Conservation (phyloP, 768 basidiomycete genomes). For the Mycena albidolilacea region DNA sequence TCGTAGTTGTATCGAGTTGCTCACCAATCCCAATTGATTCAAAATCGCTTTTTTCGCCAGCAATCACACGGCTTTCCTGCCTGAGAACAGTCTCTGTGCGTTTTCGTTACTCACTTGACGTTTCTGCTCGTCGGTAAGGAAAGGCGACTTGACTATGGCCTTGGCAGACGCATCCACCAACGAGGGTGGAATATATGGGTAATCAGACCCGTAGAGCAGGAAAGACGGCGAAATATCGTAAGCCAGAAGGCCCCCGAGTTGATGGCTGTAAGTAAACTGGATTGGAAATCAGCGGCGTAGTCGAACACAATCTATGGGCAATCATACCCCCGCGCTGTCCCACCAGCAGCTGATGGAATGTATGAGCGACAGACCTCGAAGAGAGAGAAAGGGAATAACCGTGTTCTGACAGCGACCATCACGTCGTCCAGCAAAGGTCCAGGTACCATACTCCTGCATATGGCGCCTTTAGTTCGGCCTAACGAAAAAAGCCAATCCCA, state of each 20-base stretch:
- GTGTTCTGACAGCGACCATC: slow-evolving; percentile 30
- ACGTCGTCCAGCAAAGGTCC: slow-evolving; percentile 17
- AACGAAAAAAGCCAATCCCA: neutral
- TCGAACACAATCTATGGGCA: neutral
- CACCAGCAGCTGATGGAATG: slow-evolving; percentile 29
- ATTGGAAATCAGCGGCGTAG: neutral
- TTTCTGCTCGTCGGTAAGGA: slow-evolving; percentile 25
- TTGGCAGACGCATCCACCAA: slow-evolving; percentile 23
- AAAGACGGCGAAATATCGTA: slow-evolving; percentile 28
- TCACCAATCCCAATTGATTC: neutral
- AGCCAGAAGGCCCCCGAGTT: slow-evolving; percentile 29
- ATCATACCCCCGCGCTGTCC: slow-evolving; percentile 33
- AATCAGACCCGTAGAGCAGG: slow-evolving; percentile 28
- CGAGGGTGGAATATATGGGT: slow-evolving; percentile 23
- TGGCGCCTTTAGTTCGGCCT: neutral
- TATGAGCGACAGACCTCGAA: neutral
- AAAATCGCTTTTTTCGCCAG: neutral
- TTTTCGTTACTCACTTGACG: slow-evolving; percentile 9
- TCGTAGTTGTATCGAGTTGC: neutral
- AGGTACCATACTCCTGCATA: slow-evolving; percentile 21
- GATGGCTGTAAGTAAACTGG: slow-evolving; percentile 31
- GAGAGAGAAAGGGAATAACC: slow-evolving; percentile 4
- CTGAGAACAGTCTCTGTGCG: slow-evolving; percentile 19
- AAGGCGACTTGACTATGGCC: slow-evolving; percentile 22
- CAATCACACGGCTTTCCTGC: neutral